Percentiles rank a stretch among this genome's conserved stretches.
Evolutionary conservation across 257 asterid species (phyloP).

Genomic region (Verbena officinalis): DNA sequence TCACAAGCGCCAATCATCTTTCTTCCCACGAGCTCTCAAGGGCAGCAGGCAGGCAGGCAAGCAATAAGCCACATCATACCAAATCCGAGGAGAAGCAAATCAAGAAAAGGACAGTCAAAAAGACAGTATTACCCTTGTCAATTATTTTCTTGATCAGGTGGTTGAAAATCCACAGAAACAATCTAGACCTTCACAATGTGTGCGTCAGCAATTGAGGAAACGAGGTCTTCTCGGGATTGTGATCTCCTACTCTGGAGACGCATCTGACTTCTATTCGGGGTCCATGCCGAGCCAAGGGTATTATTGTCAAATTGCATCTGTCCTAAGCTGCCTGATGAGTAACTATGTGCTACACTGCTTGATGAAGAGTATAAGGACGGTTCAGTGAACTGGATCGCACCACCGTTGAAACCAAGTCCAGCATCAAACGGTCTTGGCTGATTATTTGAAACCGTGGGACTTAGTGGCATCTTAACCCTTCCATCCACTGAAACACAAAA

Average conservation of each 20-base stretch:
- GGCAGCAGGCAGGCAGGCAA: too few relatives aligned
- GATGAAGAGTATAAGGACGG: conserved; percentile 57
- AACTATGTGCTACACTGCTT: conserved; percentile 62
- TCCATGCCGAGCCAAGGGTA: conserved; percentile 44
- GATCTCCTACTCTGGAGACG: conserved; percentile 56
- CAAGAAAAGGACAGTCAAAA: conserved; percentile 1
- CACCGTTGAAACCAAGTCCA: conserved; percentile 39
- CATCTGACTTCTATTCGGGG: conserved; percentile 49
- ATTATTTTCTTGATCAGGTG: conserved; percentile 10
- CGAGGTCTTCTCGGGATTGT: conserved; percentile 72
- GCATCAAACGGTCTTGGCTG: conserved; percentile 44
- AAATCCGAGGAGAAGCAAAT: background rate
- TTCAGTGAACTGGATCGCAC: conserved; percentile 48
- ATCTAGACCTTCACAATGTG: conserved; percentile 43
- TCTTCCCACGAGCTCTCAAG: background rate
- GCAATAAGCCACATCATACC: too few relatives aligned
- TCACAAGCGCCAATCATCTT: conserved; percentile 1
- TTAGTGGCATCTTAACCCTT: conserved; percentile 65
- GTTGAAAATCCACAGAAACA: background rate
- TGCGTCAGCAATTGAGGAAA: conserved; percentile 52
- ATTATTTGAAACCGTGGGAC: conserved; percentile 57
- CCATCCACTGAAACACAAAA: conserved; percentile 53
- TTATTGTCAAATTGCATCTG: conserved; percentile 48
- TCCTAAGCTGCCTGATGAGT: conserved; percentile 61
- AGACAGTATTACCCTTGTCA: background rate